Base-by-base conservation (phyloP, 352 stramenopile genomes). In the Pythium aphanidermatum region DNA sequence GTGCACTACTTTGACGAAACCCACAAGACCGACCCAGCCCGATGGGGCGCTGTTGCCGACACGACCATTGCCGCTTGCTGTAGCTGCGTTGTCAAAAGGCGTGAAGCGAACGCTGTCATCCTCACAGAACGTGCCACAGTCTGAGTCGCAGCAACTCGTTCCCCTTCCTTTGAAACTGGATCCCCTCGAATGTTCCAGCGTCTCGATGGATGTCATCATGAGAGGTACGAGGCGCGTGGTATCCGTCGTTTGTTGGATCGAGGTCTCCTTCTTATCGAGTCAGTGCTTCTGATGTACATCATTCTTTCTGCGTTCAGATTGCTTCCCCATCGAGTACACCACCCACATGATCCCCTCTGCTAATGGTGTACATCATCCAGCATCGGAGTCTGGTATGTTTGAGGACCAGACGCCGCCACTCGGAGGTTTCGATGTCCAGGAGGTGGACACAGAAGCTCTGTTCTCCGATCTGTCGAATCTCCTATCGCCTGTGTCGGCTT, bases 1-100 rank as follows among this genome's bases (percentile, higher is more conserved):
- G 82, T 93, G 3, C 82, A 93, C 45, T 93, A 93, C 63, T 86
- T 93, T 58, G 76, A 92, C 28, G 78, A 92, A 60, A 51, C 63
- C 4, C 64, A 83, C 52, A 91, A 86, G 55, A 46, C 28, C 27
- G 47, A 63, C 16, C 55, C 55, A 3, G 24, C 27, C 3, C n/a
- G n/a, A 63, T 63, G 54, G 54, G 40, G 35, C 42, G 28, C 33
- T 63, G 17, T 32, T 63, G n/a, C 41, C 53, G 21, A 39, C 53
- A 12, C 45, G 26, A 9, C 24, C 37, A 16, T 43, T 45, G 10
- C 51, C 42, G 3, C 20, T 52, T 2, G 21, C 32, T 6, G 7
- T 5, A 2, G 16, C 24, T 10, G 13, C 21, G 14, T 21, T 20
- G 9, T 32, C 10, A 8, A 79, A 79, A 31, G 61, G 68, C 5